Evolutionary conservation across 2,329 filamentous ascomycete species (phyloP), one percentile per base, ranked within the genome.

Genomic region (Fusarium hainanense): DNA sequence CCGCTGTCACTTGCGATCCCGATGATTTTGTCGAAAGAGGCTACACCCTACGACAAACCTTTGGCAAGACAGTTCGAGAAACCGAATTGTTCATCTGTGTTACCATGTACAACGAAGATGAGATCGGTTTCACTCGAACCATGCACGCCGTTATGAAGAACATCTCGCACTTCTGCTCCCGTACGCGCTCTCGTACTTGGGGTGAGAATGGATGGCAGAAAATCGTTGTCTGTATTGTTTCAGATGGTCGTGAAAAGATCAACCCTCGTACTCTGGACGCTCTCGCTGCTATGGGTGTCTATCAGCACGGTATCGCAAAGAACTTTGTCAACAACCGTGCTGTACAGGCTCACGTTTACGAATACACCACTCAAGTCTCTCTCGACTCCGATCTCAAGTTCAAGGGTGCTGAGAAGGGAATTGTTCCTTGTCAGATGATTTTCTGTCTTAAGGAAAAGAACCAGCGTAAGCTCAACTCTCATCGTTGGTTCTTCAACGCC

Each of bases 71-170:
- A 1, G 85, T 90, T 28, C 89, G 96, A 68, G 94, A 98, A 80
- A 98, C 95, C 0, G 96, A 99, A 80, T 84, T 99, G 10, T 96
- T 98, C 79, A 97, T 99, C 75, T 97, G 94, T 78, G 85, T 99
- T 66, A 99, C 96, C 74, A 98, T 98, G 96, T 98, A 98, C 84
- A 99, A 99, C 80, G 96, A 99, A 81, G 93, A 98, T 80, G 96
- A 98, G 78, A 93, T 97, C 74, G 89, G 94, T 77, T 99, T 99
- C 75, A 98, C 96, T 9, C 89, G 96, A 48, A 99, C 96, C 1
- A 98, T 99, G 95, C 93, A 98, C 79, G 96, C 95, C 58, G 93
- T 99, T 59, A 97, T 99, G 93, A 94, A 97, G 79, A 99, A 99
- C 79, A 95, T 99, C 75, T 90, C 93, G 16, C 96, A 98, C 79